A percentile compares a stretch with the other conserved stretches of the same genome.
These are phyloP conservation scores for Plantago ovata DNA, from an alignment of 257 asterid species.

Conservation along the genomic window DNA sequence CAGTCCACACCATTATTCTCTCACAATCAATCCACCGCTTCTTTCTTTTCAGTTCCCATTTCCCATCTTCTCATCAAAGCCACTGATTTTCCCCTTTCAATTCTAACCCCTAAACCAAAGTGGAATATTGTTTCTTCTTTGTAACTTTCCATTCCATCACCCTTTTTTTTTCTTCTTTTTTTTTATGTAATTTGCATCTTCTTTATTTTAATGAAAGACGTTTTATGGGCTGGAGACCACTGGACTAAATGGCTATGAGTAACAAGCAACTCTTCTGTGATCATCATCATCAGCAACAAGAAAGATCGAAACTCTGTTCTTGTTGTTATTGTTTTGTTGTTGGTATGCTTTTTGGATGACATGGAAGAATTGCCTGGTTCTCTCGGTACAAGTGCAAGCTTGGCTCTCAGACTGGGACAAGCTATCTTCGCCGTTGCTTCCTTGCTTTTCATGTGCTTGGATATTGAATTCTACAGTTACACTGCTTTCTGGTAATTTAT, in stretches of 20 bases:
- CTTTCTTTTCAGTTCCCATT: no score
- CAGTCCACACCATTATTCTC: no score
- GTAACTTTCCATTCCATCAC: no score
- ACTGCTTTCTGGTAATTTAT: constrained; percentile 88
- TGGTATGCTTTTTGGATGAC: constrained; percentile 24
- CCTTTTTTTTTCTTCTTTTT: background rate
- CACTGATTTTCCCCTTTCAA: no score
- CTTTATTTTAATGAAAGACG: constrained; percentile 24
- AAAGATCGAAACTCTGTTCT: background rate
- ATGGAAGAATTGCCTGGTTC: constrained; percentile 96
- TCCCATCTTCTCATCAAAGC: no score
- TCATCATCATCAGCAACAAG: background rate
- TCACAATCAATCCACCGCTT: no score
- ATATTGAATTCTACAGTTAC: constrained; percentile 82
- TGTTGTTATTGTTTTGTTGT: background rate
- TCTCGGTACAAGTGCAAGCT: constrained; percentile 85
- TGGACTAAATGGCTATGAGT: constrained; percentile 38
- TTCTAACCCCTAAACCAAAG: no score
- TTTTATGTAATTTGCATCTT: background rate
- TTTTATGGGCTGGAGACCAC: constrained; percentile 29
- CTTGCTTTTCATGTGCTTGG: constrained; percentile 89
- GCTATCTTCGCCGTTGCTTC: constrained; percentile 83
- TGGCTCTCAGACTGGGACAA: constrained; percentile 91
- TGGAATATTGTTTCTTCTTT: no score
- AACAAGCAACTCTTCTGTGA: constrained; percentile 2